These are phyloP conservation scores for Microdochium paspali DNA, from an alignment of 2,329 filamentous ascomycete species.

Conservation along the genomic window DNA sequence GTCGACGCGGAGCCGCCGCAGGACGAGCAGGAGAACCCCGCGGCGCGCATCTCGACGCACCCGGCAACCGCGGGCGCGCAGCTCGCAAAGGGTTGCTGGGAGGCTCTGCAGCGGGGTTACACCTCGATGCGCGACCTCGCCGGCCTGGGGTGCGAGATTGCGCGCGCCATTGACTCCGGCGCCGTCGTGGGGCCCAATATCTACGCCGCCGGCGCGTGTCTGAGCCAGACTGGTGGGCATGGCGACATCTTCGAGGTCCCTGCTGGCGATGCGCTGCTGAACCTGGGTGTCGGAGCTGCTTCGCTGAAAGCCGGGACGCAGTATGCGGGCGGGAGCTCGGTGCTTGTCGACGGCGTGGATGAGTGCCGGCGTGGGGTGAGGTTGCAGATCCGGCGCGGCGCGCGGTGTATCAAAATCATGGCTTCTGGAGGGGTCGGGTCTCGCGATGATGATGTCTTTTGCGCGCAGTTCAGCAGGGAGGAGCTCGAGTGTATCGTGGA, in stretches of 20 bases:
- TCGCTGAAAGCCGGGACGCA: conserved; percentile 20
- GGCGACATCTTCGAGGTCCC: conserved; percentile 25
- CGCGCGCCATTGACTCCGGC: conserved; percentile 12
- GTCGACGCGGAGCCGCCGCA: conserved; percentile 10
- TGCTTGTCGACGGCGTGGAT: conserved; percentile 27
- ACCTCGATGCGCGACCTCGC: conserved; percentile 24
- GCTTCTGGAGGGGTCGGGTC: conserved; percentile 29
- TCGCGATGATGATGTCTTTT: conserved; percentile 25
- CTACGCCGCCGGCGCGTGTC: conserved; percentile 20
- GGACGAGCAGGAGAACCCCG: conserved; percentile 6
- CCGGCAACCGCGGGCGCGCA: conserved; percentile 22
- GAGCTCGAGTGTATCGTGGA: conserved; percentile 26
- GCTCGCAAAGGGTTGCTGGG: conserved; percentile 22
- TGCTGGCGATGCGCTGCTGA: conserved; percentile 22
- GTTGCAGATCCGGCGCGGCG: conserved; percentile 28
- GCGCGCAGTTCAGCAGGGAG: conserved; percentile 27
- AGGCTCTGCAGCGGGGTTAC: conserved; percentile 26
- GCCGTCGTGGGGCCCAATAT: conserved; percentile 18
- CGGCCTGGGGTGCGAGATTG: conserved; percentile 21
- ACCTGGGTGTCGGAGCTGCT: conserved; percentile 16
- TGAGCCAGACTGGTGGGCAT: conserved; percentile 24
- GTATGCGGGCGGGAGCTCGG: conserved; percentile 12
- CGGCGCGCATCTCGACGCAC: conserved; percentile 14
- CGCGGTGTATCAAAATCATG: conserved; percentile 28
- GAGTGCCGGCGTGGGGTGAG: conserved; percentile 29